phyloP scores from a whole-genome alignment of 805 yeast species.

The Scheffersomyces lignosus region DNA sequence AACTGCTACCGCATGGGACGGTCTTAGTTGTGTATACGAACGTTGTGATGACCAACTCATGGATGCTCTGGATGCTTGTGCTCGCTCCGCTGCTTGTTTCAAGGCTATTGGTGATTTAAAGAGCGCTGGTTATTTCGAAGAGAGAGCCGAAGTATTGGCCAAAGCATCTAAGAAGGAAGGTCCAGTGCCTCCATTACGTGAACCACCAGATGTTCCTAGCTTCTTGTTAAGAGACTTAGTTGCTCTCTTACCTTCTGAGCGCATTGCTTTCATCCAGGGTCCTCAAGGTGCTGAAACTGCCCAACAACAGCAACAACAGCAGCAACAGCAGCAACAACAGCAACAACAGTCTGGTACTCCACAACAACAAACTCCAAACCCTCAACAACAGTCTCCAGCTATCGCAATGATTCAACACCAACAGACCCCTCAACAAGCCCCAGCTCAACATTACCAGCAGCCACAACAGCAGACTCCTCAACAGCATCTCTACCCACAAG shows the following conservation, averaged over 20 bases:
- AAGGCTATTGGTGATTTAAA: constrained; percentile 46
- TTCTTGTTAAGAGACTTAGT: constrained; percentile 42
- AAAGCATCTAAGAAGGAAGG: constrained; percentile 44
- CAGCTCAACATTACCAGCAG: constrained; percentile 7
- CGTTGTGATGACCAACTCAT: constrained; percentile 59
- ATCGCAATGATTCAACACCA: constrained; percentile 1
- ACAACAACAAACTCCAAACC: constrained; percentile 3
- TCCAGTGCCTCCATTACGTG: constrained; percentile 45
- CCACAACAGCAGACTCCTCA: constrained; percentile 11
- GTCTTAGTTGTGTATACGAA: constrained; percentile 60
- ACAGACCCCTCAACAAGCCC: constrained; percentile 3
- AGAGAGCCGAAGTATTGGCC: constrained; percentile 43
- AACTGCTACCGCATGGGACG: constrained; percentile 66
- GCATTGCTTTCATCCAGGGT: constrained; percentile 39
- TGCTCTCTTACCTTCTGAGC: constrained; percentile 40
- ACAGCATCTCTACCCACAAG: constrained; percentile 11
- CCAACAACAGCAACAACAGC: constrained; percentile 5
- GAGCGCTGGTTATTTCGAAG: constrained; percentile 42
- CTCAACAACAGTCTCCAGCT: constrained; percentile 5
- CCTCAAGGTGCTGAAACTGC: constrained; percentile 3
- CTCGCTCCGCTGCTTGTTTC: constrained; percentile 51
- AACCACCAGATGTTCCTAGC: constrained; percentile 50
- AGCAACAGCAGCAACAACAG: constrained; percentile 6
- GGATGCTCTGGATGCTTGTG: constrained; percentile 62
- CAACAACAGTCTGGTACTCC: constrained; percentile 5